Conservation (phyloP, 2,329 filamentous ascomycete genomes). For the Hypoxylon rubiginosum region DNA sequence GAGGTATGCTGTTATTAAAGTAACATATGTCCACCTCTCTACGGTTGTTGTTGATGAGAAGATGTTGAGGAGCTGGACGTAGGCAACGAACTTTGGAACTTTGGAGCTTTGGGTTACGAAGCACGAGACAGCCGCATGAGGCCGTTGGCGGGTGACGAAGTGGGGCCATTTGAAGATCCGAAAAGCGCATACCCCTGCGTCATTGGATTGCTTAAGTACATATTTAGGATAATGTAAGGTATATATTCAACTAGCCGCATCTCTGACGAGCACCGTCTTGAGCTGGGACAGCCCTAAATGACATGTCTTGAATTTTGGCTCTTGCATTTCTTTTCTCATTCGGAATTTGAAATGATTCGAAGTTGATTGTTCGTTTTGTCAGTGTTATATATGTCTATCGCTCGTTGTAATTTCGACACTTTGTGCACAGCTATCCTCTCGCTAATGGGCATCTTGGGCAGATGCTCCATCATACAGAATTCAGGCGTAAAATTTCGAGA, state of each 20-base stretch:
- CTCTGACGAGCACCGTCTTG: background rate
- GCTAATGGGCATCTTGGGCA: too few species aligned
- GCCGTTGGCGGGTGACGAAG: conserved; percentile 17
- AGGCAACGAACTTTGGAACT: conserved; percentile 7
- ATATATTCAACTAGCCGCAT: background rate
- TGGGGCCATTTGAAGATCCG: conserved; percentile 1
- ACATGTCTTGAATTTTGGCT: too few species aligned
- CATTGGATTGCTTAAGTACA: background rate
- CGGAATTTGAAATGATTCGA: too few species aligned
- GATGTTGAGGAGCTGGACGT: conserved; percentile 13
- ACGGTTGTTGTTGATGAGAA: conserved; percentile 24
- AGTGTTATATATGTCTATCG: too few species aligned
- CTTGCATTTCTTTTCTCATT: too few species aligned
- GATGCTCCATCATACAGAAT: too few species aligned
- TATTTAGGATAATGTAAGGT: background rate
- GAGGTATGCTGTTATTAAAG: conserved; percentile 3
- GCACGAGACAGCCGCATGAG: conserved; percentile 31
- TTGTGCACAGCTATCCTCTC: too few species aligned
- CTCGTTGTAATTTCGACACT: too few species aligned
- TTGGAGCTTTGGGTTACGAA: background rate
- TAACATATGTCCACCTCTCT: conserved; percentile 7
- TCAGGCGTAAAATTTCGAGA: too few species aligned
- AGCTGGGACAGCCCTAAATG: background rate
- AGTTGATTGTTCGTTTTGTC: too few species aligned
- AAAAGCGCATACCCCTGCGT: conserved; percentile 16